Conservation (phyloP, 208 protist species). For the Acanthamoeba castellanii region DNA sequence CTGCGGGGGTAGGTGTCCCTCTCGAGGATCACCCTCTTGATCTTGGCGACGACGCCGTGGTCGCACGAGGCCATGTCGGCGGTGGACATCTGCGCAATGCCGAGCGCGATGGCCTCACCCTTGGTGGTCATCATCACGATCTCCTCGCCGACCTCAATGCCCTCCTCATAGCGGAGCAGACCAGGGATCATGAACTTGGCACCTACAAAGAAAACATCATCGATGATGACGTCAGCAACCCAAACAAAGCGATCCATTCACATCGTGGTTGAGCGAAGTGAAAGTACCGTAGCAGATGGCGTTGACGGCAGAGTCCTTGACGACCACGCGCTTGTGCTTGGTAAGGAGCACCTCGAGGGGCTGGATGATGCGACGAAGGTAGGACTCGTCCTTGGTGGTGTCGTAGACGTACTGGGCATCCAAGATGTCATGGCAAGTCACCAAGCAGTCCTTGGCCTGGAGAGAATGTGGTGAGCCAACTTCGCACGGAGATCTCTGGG, state of each 20-base stretch:
- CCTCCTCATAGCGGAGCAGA: conserved; percentile 97
- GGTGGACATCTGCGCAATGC: conserved; percentile 98
- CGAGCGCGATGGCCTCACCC: conserved; percentile 99
- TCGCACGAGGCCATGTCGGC: conserved; percentile 97
- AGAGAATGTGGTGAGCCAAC: not conserved
- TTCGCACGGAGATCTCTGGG: not conserved
- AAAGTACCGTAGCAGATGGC: conserved; percentile 99
- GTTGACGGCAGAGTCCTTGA: conserved; percentile 99
- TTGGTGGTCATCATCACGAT: conserved; percentile 99
- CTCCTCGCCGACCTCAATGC: conserved; percentile 97
- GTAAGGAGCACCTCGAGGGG: conserved; percentile 98
- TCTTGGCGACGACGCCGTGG: conserved; percentile 96
- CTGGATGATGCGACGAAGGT: conserved; percentile 97
- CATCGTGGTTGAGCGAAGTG: too few species aligned
- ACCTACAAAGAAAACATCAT: not conserved
- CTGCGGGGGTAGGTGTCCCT: conserved; percentile 98
- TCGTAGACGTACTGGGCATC: conserved; percentile 99
- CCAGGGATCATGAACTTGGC: conserved; percentile 99
- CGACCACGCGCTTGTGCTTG: conserved; percentile 98
- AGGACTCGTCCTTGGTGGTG: conserved; percentile 97
- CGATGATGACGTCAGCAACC: conserved; percentile 89
- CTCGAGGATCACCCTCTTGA: conserved; percentile 99
- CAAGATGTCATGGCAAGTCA: conserved; percentile 99
- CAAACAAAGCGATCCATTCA: too few species aligned
- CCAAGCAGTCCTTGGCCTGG: conserved; percentile 91